A percentile compares a stretch with the other conserved stretches of the same genome.
Conservation (phyloP, 2,329 filamentous ascomycete species). For the Trichoderma sp. region DNA sequence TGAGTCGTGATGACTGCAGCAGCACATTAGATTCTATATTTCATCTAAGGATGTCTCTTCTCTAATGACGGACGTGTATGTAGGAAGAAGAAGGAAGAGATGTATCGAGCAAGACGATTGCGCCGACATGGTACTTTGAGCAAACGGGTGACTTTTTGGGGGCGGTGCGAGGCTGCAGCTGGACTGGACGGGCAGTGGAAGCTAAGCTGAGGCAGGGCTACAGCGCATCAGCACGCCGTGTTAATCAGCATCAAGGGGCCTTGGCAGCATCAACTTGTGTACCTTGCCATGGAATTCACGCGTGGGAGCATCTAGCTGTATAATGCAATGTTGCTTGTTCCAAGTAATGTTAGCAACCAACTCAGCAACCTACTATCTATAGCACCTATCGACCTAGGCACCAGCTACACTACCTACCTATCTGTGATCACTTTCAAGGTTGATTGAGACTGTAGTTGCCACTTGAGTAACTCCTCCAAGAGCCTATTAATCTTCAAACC, state of each 20-base stretch:
- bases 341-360: no score
- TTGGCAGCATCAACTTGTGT: background rate
- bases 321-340: no score
- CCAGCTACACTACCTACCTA: background rate
- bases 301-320: background rate
- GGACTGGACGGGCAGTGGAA: background rate
- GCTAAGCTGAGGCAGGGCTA: background rate
- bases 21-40: background rate
- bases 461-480: background rate
- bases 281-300: background rate
- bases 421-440: background rate
- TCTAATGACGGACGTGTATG: background rate
- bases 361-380: no score
- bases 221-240: background rate
- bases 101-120: background rate
- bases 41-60: background rate
- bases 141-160: background rate
- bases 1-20: background rate
- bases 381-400: background rate
- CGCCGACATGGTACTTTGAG: background rate
- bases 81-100: background rate
- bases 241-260: background rate
- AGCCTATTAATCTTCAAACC: background rate
- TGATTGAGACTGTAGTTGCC: background rate
- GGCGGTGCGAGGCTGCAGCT: constrained; percentile 28